Conservation (phyloP, 140 eudicot genomes). For the Ambrosia hybrid region DNA sequence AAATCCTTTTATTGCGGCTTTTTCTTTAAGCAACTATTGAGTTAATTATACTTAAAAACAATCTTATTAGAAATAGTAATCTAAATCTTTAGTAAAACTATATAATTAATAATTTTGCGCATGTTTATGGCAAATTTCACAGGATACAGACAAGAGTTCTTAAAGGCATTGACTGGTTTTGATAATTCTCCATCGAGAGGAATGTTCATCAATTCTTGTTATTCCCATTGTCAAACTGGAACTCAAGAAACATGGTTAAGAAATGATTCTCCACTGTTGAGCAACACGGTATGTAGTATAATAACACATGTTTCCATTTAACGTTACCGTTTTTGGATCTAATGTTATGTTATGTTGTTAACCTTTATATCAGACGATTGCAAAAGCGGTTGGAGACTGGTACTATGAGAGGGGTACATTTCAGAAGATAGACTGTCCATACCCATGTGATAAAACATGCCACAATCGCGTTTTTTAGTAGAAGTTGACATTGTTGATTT, state of each 20-base stretch:
- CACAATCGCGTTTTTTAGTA: conserved; percentile 72
- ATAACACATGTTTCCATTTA: background rate
- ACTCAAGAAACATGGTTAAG: conserved; percentile 88
- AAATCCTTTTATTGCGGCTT: too few relatives aligned
- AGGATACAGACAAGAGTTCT: conserved; percentile 66
- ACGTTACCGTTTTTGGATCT: background rate
- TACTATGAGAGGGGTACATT: conserved; percentile 58
- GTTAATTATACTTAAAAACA: too few relatives aligned
- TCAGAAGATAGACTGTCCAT: conserved; percentile 73
- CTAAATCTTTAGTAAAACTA: too few relatives aligned
- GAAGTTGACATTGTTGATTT: background rate
- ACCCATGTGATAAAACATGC: conserved; percentile 85
- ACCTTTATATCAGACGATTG: conserved; percentile 57
- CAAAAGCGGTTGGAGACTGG: conserved; percentile 96
- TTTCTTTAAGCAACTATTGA: too few relatives aligned
- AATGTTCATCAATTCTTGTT: conserved; percentile 73
- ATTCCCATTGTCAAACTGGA: conserved; percentile 92
- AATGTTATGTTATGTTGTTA: conserved; percentile 11
- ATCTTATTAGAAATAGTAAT: too few relatives aligned
- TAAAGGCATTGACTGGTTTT: conserved; percentile 52
- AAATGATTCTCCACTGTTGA: conserved; percentile 60
- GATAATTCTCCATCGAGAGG: conserved; percentile 67
- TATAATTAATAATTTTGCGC: too few relatives aligned
- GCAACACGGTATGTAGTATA: conserved; percentile 45
- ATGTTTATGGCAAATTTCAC: conserved; percentile 19